phyloP scores from a whole-genome alignment of 768 basidiomycete species.

The Pleurotus giganteus region DNA sequence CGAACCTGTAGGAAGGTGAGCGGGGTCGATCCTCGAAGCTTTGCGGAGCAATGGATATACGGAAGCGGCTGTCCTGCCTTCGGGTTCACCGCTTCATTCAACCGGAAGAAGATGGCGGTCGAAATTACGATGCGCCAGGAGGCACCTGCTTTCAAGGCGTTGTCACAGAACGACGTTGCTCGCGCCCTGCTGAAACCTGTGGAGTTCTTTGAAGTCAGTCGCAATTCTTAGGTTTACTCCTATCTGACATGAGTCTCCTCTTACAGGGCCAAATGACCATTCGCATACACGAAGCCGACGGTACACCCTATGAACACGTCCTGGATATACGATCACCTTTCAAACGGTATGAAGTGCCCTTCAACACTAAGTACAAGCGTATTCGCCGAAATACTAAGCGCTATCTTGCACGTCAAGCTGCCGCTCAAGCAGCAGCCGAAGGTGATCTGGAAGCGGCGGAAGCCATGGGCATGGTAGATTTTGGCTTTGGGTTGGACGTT shows the following conservation, averaged over 20 bases:
- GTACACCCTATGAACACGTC: slow-evolving; percentile 98
- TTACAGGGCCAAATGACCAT: slow-evolving; percentile 95
- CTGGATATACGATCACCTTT: slow-evolving; percentile 83
- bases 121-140: slow-evolving; percentile 94
- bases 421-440: slow-evolving; percentile 89
- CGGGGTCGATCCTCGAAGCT: slow-evolving; percentile 84
- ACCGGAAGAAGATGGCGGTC: slow-evolving; percentile 97
- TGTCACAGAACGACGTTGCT: slow-evolving; percentile 67
- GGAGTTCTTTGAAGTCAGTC: slow-evolving; percentile 78
- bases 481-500: slow-evolving; percentile 89
- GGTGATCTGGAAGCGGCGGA: slow-evolving; percentile 91
- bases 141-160: slow-evolving; percentile 71
- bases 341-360: slow-evolving; percentile 97
- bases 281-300: slow-evolving; percentile 98
- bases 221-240: not conserved
- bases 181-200: slow-evolving; percentile 77
- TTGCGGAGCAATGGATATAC: slow-evolving; percentile 99
- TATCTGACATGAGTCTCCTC: slow-evolving; percentile 2
- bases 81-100: slow-evolving; percentile 86
- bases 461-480: slow-evolving; percentile 91
- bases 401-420: slow-evolving; percentile 90
- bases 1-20: slow-evolving; percentile 91
- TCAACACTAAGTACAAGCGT: slow-evolving; percentile 98
- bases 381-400: slow-evolving; percentile 94
- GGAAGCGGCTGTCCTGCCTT: slow-evolving; percentile 95